A percentile compares a stretch with the other conserved stretches of the same genome.
These are phyloP conservation scores for Omphalea diandra DNA, from an alignment of 441 rosid species.

Conservation along the genomic window DNA sequence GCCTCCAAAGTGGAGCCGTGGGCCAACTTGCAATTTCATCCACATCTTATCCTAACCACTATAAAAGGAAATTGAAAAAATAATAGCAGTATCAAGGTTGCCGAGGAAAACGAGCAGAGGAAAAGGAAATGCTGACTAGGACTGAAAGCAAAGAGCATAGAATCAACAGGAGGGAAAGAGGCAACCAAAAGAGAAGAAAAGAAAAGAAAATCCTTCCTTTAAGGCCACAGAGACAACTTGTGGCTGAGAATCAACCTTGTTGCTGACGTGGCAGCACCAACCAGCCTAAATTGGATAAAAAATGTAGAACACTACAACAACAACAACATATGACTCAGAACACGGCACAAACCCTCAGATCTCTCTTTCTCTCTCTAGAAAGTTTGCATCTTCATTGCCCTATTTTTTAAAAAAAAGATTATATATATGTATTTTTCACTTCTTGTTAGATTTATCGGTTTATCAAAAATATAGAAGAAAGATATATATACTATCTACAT, in stretches of 20 bases:
- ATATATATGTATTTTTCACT: no score
- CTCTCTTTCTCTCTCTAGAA: conserved; percentile 36
- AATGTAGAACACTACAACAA: conserved; percentile 37
- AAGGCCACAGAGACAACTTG: conserved; percentile 63
- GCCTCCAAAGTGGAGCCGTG: conserved; percentile 19
- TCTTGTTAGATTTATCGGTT: neutral
- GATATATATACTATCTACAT: no score
- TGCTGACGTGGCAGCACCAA: conserved; percentile 59
- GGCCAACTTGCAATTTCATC: conserved; percentile 26
- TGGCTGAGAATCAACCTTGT: conserved; percentile 58
- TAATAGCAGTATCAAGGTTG: neutral
- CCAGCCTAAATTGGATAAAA: conserved; percentile 44
- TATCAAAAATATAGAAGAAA: neutral
- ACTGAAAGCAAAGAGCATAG: conserved; percentile 23
- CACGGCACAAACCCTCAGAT: conserved; percentile 32
- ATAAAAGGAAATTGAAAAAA: neutral
- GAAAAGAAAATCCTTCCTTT: conserved; percentile 27
- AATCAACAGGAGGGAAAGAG: conserved; percentile 29
- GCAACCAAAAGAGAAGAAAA: no score
- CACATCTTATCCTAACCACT: conserved; percentile 15
- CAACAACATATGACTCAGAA: conserved; percentile 11
- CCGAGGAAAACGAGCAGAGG: no score
- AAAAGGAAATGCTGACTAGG: conserved; percentile 39
- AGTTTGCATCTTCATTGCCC: conserved; percentile 23
- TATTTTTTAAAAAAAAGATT: no score